A percentile compares a stretch with the other conserved stretches of the same genome.
phyloP scores from a whole-genome alignment of 768 basidiomycete species.

The Suillus decipiens region DNA sequence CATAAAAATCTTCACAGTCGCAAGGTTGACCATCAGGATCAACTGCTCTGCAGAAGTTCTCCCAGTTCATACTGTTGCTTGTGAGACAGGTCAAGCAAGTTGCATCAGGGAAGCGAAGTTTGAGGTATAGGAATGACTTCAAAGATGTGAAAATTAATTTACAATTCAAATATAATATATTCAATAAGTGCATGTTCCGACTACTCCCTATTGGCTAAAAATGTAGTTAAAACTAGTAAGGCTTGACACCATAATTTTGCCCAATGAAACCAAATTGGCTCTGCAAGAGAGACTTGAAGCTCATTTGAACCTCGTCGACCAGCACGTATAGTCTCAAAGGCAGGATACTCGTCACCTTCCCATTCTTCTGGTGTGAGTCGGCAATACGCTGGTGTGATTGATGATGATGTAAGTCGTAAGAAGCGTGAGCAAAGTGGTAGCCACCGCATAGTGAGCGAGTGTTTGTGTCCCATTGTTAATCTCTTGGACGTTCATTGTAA shows the following conservation, averaged over 20 bases:
- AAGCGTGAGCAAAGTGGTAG: not conserved
- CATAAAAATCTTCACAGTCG: too few species aligned
- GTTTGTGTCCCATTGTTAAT: too few species aligned
- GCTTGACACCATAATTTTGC: too few species aligned
- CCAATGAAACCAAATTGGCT: too few species aligned
- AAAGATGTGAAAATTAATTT: too few species aligned
- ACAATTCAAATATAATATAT: too few species aligned
- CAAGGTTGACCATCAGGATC: not conserved
- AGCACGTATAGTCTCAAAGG: not conserved
- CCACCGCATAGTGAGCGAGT: not conserved
- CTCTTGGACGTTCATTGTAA: too few species aligned
- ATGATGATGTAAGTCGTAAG: not conserved
- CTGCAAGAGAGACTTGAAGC: not conserved
- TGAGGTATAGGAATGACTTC: not conserved
- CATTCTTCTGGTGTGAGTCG: slow-evolving; percentile 17
- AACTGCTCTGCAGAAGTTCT: not conserved
- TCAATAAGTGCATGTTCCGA: too few species aligned
- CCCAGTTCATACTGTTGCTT: not conserved
- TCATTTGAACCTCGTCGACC: not conserved
- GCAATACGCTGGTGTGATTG: slow-evolving; percentile 16
- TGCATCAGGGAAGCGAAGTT: not conserved
- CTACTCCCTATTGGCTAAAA: too few species aligned
- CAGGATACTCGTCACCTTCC: slow-evolving; percentile 16
- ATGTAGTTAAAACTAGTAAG: too few species aligned
- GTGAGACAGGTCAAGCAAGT: slow-evolving; percentile 1